Conservation (phyloP, 805 yeast species). For the Nakazawaea molendinolei region DNA sequence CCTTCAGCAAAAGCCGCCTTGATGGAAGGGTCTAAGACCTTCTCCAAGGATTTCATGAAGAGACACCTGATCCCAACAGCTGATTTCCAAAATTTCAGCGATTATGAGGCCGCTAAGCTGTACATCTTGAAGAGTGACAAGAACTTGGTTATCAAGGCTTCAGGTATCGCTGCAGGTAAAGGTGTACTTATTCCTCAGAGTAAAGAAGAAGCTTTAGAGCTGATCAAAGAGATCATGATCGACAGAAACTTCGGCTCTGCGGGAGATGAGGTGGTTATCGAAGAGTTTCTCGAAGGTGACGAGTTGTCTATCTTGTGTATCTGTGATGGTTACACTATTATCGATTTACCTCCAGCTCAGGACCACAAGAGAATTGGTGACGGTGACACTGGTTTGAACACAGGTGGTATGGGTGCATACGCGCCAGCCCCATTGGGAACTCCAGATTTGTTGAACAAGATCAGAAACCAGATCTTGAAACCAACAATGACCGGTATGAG, state of each 20-base stretch:
- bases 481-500: conserved; percentile 97
- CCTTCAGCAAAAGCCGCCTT: conserved; percentile 87
- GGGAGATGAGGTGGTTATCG: conserved; percentile 92
- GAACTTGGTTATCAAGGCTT: conserved; percentile 89
- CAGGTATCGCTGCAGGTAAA: conserved; percentile 98
- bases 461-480: conserved; percentile 68
- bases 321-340: conserved; percentile 87
- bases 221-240: conserved; percentile 84
- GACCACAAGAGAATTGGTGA: conserved; percentile 96
- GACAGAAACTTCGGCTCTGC: conserved; percentile 86
- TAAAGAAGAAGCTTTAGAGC: conserved; percentile 78
- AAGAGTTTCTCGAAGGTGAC: conserved; percentile 94
- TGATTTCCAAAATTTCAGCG: conserved; percentile 72
- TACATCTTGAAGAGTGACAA: conserved; percentile 62
- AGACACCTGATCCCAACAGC: conserved; percentile 94
- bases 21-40: conserved; percentile 96
- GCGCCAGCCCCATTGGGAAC: conserved; percentile 98
- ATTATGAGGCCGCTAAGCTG: conserved; percentile 65
- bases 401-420: conserved; percentile 99
- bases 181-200: conserved; percentile 91
- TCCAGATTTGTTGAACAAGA: conserved; percentile 57
- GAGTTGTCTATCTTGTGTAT: conserved; percentile 90
- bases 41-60: conserved; percentile 90
- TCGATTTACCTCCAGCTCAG: conserved; percentile 94
- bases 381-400: conserved; percentile 89